Evolutionary conservation across 2,329 filamentous ascomycete species (phyloP).

Genomic region (Saccharata proteae): DNA sequence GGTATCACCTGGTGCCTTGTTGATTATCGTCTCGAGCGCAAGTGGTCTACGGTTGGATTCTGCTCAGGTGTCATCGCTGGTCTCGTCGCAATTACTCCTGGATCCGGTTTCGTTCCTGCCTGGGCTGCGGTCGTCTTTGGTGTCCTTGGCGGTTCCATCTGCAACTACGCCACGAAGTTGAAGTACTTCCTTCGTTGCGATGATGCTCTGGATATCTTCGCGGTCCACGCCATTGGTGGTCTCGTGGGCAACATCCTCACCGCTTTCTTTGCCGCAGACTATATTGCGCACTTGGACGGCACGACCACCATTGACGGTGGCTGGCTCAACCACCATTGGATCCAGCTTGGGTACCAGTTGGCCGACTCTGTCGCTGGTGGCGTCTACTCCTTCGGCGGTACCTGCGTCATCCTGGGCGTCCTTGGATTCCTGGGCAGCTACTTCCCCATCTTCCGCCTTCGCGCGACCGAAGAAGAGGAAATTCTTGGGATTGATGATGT

Average conservation of each 20-base stretch:
- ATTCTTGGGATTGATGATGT: constrained; percentile 77
- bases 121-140: constrained; percentile 78
- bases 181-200: constrained; percentile 75
- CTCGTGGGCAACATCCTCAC: constrained; percentile 69
- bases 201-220: constrained; percentile 81
- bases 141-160: constrained; percentile 59
- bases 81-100: constrained; percentile 78
- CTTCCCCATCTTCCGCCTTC: constrained; percentile 62
- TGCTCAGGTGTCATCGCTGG: constrained; percentile 84
- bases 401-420: constrained; percentile 55
- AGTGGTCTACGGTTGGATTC: constrained; percentile 90
- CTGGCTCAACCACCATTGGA: constrained; percentile 74
- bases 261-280: constrained; percentile 73
- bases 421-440: constrained; percentile 60
- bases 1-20: constrained; percentile 83
- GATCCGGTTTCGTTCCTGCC: constrained; percentile 71
- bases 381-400: constrained; percentile 65
- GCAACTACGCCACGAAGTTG: constrained; percentile 85
- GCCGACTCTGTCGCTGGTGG: constrained; percentile 69
- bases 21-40: constrained; percentile 77
- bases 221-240: constrained; percentile 68
- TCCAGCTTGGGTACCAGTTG: constrained; percentile 73
- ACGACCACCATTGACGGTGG: constrained; percentile 56
- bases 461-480: constrained; percentile 65
- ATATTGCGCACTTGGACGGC: constrained; percentile 72